Percentiles rank a stretch among this genome's conserved stretches.
Conservation (phyloP, 2,329 filamentous ascomycete species). For the Lachnellula arida region DNA sequence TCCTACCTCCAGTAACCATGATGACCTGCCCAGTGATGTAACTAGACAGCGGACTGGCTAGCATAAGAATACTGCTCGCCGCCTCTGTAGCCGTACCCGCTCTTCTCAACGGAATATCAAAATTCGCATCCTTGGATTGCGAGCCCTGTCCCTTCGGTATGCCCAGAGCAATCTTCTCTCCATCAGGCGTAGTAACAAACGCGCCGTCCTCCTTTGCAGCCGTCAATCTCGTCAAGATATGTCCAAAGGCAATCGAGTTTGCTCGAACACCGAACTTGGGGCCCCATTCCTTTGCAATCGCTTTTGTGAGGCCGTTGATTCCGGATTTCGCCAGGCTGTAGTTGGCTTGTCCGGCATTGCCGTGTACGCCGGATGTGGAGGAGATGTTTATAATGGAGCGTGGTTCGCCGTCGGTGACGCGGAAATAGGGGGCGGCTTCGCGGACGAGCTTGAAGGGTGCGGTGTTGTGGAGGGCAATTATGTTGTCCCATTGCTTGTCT, state of each 20-base stretch:
- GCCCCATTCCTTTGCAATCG: constrained; percentile 90
- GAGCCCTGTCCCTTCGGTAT: constrained; percentile 59
- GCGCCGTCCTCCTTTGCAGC: constrained; percentile 80
- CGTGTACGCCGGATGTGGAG: constrained; percentile 75
- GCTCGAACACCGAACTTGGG: constrained; percentile 74
- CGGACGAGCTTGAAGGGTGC: constrained; percentile 81
- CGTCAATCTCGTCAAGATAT: constrained; percentile 75
- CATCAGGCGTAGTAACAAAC: constrained; percentile 71
- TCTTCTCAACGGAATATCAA: constrained; percentile 74
- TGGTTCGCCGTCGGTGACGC: constrained; percentile 75
- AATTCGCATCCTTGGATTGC: constrained; percentile 41
- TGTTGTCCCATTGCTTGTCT: constrained; percentile 88
- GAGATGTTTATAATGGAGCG: constrained; percentile 80
- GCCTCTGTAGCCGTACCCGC: constrained; percentile 77
- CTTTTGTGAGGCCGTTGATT: constrained; percentile 77
- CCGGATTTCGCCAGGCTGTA: constrained; percentile 84
- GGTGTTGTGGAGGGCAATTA: constrained; percentile 76
- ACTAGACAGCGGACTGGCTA: constrained; percentile 75
- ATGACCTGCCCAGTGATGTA: constrained; percentile 88
- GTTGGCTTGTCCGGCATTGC: constrained; percentile 88
- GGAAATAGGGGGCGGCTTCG: constrained; percentile 79
- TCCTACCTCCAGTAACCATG: constrained; percentile 73
- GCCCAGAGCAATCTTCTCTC: constrained; percentile 68
- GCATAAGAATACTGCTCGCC: constrained; percentile 69
- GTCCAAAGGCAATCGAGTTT: constrained; percentile 81